Conservation (phyloP, 2,329 filamentous ascomycete species). For the Triangularia setosa region DNA sequence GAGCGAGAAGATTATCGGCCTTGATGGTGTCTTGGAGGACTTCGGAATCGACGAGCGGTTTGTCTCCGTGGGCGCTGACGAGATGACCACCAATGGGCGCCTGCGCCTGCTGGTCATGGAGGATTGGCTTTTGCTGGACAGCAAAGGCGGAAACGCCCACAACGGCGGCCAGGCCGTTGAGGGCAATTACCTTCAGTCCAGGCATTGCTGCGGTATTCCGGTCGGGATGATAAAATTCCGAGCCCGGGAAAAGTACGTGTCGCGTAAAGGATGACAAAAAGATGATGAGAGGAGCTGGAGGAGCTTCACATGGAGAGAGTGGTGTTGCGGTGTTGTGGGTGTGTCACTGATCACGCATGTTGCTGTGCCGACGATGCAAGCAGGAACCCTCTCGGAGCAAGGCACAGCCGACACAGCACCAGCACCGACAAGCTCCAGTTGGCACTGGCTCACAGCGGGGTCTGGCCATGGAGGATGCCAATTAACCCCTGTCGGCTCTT, state of each 20-base stretch:
- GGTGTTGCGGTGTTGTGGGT: neutral
- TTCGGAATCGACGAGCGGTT: slow-evolving; percentile 49
- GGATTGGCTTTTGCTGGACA: neutral
- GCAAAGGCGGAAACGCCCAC: neutral
- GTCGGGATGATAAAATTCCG: neutral
- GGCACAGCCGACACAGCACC: neutral
- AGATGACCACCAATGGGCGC: neutral
- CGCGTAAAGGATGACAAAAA: neutral
- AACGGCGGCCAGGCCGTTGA: slow-evolving; percentile 1
- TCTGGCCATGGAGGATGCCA: neutral
- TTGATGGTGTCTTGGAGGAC: slow-evolving; percentile 55
- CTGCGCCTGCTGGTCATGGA: neutral
- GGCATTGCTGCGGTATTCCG: neutral
- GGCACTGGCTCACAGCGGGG: neutral
- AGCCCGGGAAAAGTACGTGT: neutral
- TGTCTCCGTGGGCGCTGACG: slow-evolving; percentile 15
- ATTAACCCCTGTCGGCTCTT: neutral
- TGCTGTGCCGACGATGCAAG: neutral
- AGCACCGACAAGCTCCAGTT: neutral
- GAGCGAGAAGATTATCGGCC: slow-evolving; percentile 51
- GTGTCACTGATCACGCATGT: slow-evolving; percentile 1
- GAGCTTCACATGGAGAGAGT: neutral
- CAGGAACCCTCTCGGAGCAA: neutral
- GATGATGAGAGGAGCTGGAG: neutral
- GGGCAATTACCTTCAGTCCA: slow-evolving; percentile 2